Conservation (phyloP, 345 rosid genomes). For the Kernera saxatilis region DNA sequence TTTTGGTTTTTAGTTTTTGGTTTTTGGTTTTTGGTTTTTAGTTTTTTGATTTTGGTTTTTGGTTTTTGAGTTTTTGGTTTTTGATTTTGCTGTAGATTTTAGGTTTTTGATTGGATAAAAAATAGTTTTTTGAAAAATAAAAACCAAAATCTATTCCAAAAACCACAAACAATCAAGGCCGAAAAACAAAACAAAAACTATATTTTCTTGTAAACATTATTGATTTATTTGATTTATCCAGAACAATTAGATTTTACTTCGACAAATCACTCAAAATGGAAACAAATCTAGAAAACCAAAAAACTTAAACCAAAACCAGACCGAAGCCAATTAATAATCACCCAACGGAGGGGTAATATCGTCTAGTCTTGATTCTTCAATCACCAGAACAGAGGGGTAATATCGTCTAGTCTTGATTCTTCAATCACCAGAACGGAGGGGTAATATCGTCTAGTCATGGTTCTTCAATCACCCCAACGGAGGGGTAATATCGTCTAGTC, state of each 20-base stretch:
- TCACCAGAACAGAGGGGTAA: background rate
- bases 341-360: background rate
- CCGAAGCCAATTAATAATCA: background rate
- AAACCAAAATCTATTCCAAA: too few species aligned
- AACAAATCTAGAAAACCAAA: background rate
- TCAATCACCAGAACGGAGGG: background rate
- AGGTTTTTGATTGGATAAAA: too few species aligned
- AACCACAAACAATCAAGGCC: too few species aligned
- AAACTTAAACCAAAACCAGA: background rate
- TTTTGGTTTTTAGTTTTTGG: too few species aligned
- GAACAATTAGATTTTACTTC: background rate
- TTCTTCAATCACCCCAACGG: background rate
- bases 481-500: background rate
- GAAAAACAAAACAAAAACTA: too few species aligned
- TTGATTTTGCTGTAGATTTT: too few species aligned
- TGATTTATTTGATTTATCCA: too few species aligned
- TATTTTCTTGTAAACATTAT: too few species aligned
- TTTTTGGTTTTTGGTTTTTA: too few species aligned
- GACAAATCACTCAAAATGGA: background rate
- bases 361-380: background rate
- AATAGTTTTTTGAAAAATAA: too few species aligned
- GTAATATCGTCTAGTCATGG: background rate
- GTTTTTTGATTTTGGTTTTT: too few species aligned
- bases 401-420: background rate
- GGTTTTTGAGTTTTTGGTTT: too few species aligned